A percentile compares a stretch with the other conserved stretches of the same genome.
phyloP scores from a whole-genome alignment of 1,284 basidiomycete genomes.

The Fomitiporia mediterranea region DNA sequence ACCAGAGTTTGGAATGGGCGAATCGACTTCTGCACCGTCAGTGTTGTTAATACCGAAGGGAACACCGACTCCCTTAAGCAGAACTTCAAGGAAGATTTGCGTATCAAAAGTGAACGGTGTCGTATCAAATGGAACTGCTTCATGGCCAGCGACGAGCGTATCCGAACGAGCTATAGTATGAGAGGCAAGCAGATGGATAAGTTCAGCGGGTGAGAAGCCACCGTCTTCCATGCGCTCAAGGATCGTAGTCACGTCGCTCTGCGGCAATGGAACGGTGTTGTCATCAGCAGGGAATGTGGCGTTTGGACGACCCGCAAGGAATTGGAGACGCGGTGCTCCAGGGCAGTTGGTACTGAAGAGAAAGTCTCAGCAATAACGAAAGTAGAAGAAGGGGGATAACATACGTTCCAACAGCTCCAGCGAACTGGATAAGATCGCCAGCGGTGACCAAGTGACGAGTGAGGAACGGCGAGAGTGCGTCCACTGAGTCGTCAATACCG shows the following conservation, averaged over 20 bases:
- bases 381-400: not conserved
- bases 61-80: conserved; percentile 20
- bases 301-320: conserved; percentile 25
- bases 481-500: conserved; percentile 29
- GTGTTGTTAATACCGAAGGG: conserved; percentile 18
- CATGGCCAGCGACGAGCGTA: conserved; percentile 20
- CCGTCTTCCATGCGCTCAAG: conserved; percentile 25
- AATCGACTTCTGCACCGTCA: conserved; percentile 13
- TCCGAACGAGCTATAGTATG: conserved; percentile 23
- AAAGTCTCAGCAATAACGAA: too few species aligned
- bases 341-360: conserved; percentile 26
- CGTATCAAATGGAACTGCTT: conserved; percentile 22
- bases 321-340: conserved; percentile 28
- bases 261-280: conserved; percentile 27
- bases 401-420: conserved; percentile 28
- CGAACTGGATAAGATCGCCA: conserved; percentile 31
- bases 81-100: conserved; percentile 23
- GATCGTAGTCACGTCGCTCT: conserved; percentile 28
- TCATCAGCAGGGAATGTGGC: conserved; percentile 27
- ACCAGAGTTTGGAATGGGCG: conserved; percentile 14
- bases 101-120: conserved; percentile 24
- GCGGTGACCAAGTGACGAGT: conserved; percentile 25
- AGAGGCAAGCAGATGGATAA: conserved; percentile 28
- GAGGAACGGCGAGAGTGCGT: conserved; percentile 26
- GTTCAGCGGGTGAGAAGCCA: conserved; percentile 29